A percentile compares a stretch with the other conserved stretches of the same genome.
These are phyloP conservation scores for Aspergillus pseudoglaucus DNA, from an alignment of 2,329 filamentous ascomycete species.

Conservation along the genomic window DNA sequence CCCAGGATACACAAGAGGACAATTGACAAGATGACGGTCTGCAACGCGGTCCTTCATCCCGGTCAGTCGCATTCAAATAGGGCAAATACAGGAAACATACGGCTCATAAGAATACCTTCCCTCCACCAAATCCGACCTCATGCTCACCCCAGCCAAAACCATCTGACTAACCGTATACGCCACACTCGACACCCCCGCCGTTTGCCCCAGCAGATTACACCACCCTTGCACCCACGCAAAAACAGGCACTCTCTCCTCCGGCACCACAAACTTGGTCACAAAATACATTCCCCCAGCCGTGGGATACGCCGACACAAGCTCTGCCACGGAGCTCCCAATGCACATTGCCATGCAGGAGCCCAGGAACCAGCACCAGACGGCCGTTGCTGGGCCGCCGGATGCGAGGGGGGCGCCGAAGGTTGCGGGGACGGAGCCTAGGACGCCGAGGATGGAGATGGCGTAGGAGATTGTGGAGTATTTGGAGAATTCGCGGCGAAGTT, in stretches of 20 bases:
- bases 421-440: constrained; percentile 59
- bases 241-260: constrained; percentile 53
- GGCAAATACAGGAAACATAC: constrained; percentile 34
- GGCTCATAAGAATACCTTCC: constrained; percentile 50
- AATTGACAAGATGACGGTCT: constrained; percentile 55
- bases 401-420: constrained; percentile 55
- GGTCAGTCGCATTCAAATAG: constrained; percentile 6
- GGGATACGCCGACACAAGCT: constrained; percentile 60
- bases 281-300: constrained; percentile 65
- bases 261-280: constrained; percentile 60
- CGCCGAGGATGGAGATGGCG: constrained; percentile 59
- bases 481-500: constrained; percentile 57
- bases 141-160: constrained; percentile 55
- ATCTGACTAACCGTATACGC: constrained; percentile 60
- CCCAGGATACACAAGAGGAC: constrained; percentile 50
- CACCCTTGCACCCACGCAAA: constrained; percentile 63
- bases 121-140: constrained; percentile 51
- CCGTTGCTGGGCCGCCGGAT: constrained; percentile 56
- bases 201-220: constrained; percentile 61
- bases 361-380: constrained; percentile 61
- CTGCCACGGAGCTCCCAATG: constrained; percentile 59
- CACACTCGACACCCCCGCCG: constrained; percentile 56
- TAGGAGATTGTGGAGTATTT: constrained; percentile 63
- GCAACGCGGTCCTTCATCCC: constrained; percentile 45
- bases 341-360: constrained; percentile 59